phyloP scores from a whole-genome alignment of 2,329 filamentous ascomycete genomes.

The Fusarium redolens region DNA sequence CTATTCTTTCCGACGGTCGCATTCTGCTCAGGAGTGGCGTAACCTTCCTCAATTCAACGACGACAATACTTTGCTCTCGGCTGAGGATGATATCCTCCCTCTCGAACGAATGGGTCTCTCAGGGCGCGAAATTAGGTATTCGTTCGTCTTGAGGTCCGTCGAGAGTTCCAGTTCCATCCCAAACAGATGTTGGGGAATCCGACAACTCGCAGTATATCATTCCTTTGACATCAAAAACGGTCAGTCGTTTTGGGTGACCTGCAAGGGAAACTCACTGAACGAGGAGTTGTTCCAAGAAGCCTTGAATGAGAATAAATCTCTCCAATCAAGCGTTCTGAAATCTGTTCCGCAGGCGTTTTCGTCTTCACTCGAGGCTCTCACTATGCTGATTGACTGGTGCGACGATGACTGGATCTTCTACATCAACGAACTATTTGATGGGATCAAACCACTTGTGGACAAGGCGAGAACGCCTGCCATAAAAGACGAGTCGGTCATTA shows the following conservation, averaged over 20 bases:
- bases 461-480: constrained; percentile 8
- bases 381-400: constrained; percentile 28
- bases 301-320: not conserved
- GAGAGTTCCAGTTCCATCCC: constrained; percentile 6
- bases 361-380: not conserved
- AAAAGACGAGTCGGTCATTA: not conserved
- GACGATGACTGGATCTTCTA: constrained; percentile 31
- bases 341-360: not conserved
- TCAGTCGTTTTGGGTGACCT: constrained; percentile 10
- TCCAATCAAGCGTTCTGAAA: not conserved
- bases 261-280: constrained; percentile 16
- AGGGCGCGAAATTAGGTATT: constrained; percentile 27
- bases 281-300: constrained; percentile 6
- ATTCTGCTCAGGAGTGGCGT: constrained; percentile 4
- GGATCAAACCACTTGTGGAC: not conserved
- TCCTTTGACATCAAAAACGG: constrained; percentile 26
- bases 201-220: constrained; percentile 32
- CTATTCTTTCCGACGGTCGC: constrained; percentile 10
- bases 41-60: constrained; percentile 25
- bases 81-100: not conserved
- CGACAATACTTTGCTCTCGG: constrained; percentile 17
- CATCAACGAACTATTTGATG: constrained; percentile 18
- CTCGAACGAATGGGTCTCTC: constrained; percentile 11
- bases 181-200: not conserved
- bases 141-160: constrained; percentile 28